These are phyloP conservation scores for Yamadazyma sp. DNA, from an alignment of 805 yeast species.

Conservation along the genomic window DNA sequence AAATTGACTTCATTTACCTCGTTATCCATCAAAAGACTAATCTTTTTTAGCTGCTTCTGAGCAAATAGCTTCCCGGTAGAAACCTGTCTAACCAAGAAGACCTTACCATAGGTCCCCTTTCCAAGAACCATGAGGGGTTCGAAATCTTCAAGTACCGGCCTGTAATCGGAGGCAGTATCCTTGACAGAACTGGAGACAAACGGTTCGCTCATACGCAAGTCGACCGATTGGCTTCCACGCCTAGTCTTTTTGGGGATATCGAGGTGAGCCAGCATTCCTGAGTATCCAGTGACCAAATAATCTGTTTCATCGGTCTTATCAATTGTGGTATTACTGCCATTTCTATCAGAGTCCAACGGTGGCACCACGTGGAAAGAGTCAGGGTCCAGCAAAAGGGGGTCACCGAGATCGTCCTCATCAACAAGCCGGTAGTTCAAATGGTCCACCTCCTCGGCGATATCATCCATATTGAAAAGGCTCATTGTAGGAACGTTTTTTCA, in stretches of 20 bases:
- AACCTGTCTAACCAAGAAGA: constrained; percentile 38
- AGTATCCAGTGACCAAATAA: constrained; percentile 1
- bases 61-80: constrained; percentile 42
- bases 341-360: not conserved
- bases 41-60: constrained; percentile 44
- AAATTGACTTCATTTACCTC: constrained; percentile 23
- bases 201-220: constrained; percentile 14
- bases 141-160: constrained; percentile 32
- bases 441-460: constrained; percentile 13
- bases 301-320: constrained; percentile 3
- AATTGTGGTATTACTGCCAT: not conserved
- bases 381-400: not conserved
- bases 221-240: constrained; percentile 16
- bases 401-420: not conserved
- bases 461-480: constrained; percentile 18
- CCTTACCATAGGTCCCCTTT: constrained; percentile 46
- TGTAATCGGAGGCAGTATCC: constrained; percentile 9
- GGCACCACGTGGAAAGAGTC: too few species aligned
- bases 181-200: constrained; percentile 15
- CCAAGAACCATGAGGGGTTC: constrained; percentile 45
- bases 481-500: constrained; percentile 7
- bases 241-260: constrained; percentile 8
- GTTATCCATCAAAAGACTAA: constrained; percentile 33
- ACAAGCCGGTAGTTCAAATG: constrained; percentile 13
- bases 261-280: constrained; percentile 1